These are phyloP conservation scores for Globisporangium cylindrosporum DNA, from an alignment of 352 stramenopile species.

Conservation along the genomic window DNA sequence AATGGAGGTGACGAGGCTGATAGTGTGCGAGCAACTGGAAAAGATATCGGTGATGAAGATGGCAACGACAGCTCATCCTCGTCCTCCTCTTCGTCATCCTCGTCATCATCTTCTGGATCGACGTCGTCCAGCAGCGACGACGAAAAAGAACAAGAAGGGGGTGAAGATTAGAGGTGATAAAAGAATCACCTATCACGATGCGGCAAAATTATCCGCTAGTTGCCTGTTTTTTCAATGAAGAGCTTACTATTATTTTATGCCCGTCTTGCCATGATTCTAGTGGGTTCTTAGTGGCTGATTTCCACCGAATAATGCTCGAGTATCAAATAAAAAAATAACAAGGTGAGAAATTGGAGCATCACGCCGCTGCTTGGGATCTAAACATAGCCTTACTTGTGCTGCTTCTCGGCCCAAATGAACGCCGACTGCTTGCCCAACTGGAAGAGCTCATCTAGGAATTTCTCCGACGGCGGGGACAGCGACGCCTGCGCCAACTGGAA, in stretches of 20 bases:
- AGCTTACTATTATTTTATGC: not conserved
- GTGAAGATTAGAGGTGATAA: not conserved
- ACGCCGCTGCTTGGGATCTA: not conserved
- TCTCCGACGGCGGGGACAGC: conserved; percentile 50
- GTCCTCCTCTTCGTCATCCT: conserved; percentile 42
- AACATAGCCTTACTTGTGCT: not conserved
- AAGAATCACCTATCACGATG: not conserved
- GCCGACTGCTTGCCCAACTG: conserved; percentile 49
- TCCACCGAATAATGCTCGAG: not conserved
- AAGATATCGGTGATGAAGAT: conserved; percentile 23
- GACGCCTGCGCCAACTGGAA: conserved; percentile 53
- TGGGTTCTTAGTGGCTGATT: not conserved
- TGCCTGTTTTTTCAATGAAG: not conserved
- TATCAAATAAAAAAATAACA: not conserved
- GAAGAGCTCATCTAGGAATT: conserved; percentile 69
- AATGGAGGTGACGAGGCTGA: not conserved
- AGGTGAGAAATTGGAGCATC: not conserved
- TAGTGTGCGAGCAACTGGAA: not conserved
- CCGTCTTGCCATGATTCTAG: not conserved
- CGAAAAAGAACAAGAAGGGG: conserved; percentile 17
- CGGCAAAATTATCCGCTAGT: not conserved
- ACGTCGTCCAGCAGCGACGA: conserved; percentile 51
- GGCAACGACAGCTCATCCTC: conserved; percentile 54
- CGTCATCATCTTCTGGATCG: conserved; percentile 30
- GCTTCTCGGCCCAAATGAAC: conserved; percentile 42